These are phyloP conservation scores for Phylloporus sp. DNA, from an alignment of 768 basidiomycete genomes.

Conservation along the genomic window DNA sequence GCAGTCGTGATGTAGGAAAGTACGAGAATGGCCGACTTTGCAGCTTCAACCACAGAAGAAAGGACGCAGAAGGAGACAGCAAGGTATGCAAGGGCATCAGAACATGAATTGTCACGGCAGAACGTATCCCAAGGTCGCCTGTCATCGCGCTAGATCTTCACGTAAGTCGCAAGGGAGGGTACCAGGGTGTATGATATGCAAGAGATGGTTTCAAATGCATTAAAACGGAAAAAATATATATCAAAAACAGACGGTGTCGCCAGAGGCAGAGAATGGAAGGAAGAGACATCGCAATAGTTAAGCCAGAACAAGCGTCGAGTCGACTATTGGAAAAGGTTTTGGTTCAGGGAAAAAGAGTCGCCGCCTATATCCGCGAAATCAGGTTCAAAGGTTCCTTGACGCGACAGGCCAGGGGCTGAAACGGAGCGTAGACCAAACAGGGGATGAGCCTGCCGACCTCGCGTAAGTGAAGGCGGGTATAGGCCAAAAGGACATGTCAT, in stretches of 20 bases:
- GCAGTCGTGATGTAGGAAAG: constrained; percentile 37
- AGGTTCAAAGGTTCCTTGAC: constrained; percentile 30
- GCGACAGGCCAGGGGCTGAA: constrained; percentile 39
- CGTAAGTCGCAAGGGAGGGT: constrained; percentile 18
- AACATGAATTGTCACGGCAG: constrained; percentile 24
- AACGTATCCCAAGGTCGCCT: constrained; percentile 12
- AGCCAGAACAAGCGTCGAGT: constrained; percentile 16
- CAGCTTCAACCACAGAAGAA: constrained; percentile 13
- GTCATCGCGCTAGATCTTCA: constrained; percentile 16
- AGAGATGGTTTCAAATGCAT: constrained; percentile 33
- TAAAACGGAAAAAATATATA: constrained; percentile 24
- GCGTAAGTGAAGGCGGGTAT: constrained; percentile 19
- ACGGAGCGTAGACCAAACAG: constrained; percentile 40
- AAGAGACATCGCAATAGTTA: constrained; percentile 12
- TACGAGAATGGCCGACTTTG: constrained; percentile 20
- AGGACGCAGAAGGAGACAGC: constrained; percentile 7
- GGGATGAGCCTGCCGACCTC: constrained; percentile 24
- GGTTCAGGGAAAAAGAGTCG: constrained; percentile 39
- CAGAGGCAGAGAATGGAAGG: constrained; percentile 25
- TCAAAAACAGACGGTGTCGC: constrained; percentile 28
- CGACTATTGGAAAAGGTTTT: constrained; percentile 47
- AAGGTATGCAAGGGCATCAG: constrained; percentile 23
- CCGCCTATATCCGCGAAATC: constrained; percentile 41
- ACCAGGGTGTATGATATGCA: constrained; percentile 32
- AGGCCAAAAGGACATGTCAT: constrained; percentile 35